A percentile compares a stretch with the other conserved stretches of the same genome.
Evolutionary conservation across 805 yeast species (phyloP).

Genomic region (Yamadazyma phyllophila): DNA sequence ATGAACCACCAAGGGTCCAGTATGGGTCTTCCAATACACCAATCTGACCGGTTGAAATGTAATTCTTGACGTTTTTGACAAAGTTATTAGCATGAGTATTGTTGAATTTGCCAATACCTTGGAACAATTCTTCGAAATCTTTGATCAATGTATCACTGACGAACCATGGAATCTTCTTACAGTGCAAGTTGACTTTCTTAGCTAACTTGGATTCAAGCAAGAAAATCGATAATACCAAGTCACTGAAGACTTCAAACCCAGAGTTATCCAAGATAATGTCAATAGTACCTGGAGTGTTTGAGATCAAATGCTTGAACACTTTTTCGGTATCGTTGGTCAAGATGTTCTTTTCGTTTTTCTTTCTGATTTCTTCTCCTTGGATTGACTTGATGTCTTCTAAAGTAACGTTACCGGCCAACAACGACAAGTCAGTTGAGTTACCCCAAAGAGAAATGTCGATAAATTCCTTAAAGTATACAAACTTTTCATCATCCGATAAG

Average conservation of each 20-base stretch:
- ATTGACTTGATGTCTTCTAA: constrained; percentile 85
- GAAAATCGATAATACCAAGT: constrained; percentile 30
- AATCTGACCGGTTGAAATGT: constrained; percentile 19
- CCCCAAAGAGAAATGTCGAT: constrained; percentile 95
- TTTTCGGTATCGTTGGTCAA: constrained; percentile 67
- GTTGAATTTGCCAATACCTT: constrained; percentile 50
- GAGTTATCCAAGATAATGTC: constrained; percentile 90
- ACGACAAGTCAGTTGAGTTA: constrained; percentile 91
- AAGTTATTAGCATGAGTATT: constrained; percentile 10
- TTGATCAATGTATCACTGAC: constrained; percentile 91
- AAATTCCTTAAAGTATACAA: constrained; percentile 73
- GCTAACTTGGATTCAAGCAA: constrained; percentile 66
- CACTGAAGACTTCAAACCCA: constrained; percentile 82
- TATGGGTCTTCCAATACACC: constrained; percentile 54
- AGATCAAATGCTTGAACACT: constrained; percentile 56
- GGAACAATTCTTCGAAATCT: constrained; percentile 62
- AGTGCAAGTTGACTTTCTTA: constrained; percentile 69
- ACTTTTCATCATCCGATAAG: constrained; percentile 39
- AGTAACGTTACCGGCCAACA: constrained; percentile 78
- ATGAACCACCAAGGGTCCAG: constrained; percentile 83
- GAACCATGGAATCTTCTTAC: constrained; percentile 94
- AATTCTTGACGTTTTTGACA: constrained; percentile 6
- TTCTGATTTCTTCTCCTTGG: constrained; percentile 87
- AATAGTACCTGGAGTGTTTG: constrained; percentile 44
- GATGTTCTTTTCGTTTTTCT: constrained; percentile 75